Conservation (phyloP, 805 yeast species). For the Saturnispora sekii region DNA sequence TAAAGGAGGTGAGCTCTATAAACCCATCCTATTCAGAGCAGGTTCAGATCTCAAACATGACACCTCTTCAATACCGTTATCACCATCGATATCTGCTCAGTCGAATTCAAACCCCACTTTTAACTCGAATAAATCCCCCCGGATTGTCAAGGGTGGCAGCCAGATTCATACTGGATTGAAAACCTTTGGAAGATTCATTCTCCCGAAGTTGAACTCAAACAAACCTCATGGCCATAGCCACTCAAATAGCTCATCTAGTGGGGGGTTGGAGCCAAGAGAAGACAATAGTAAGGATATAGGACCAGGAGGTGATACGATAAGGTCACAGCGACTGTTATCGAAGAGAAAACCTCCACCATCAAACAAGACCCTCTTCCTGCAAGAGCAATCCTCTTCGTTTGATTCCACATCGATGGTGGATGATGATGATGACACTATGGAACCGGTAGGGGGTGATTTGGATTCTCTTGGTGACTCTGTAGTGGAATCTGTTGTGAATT, state of each 20-base stretch:
- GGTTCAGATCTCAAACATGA: neutral
- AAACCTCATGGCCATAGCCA: neutral
- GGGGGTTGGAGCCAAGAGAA: neutral
- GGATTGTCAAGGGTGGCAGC: neutral
- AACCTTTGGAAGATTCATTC: conserved; percentile 5
- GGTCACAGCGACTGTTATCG: conserved; percentile 3
- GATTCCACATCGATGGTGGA: neutral
- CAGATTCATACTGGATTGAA: conserved; percentile 3
- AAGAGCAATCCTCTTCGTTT: too few relatives aligned
- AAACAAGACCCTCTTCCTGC: too few relatives aligned
- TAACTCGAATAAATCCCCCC: neutral
- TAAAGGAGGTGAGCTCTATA: neutral
- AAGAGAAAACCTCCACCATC: conserved; percentile 4
- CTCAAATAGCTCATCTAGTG: neutral
- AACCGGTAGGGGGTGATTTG: neutral
- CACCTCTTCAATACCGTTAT: neutral
- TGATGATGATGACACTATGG: neutral
- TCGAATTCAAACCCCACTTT: too few relatives aligned
- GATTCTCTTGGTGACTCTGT: conserved; percentile 1
- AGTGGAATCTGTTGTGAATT: conserved; percentile 11
- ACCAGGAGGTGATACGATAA: neutral
- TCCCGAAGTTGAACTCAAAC: neutral
- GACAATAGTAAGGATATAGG: too few relatives aligned
- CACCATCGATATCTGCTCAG: too few relatives aligned
- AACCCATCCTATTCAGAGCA: neutral